A percentile compares a stretch with the other conserved stretches of the same genome.
Conservation (phyloP, 352 stramenopile species). For the Globisporangium rhizosaccharum region DNA sequence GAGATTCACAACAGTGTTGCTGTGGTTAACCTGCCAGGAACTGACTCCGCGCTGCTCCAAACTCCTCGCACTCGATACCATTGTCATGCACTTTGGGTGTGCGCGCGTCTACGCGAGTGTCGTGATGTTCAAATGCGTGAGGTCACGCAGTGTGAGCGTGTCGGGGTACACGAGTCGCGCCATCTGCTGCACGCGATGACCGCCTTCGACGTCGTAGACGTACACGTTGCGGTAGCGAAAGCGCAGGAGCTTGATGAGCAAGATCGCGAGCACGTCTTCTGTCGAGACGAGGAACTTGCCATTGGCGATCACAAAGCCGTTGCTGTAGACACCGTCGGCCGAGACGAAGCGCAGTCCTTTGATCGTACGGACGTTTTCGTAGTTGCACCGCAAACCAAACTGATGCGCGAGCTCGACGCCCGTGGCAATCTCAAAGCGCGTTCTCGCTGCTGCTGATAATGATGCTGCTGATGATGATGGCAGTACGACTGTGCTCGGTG, state of each 20-base stretch:
- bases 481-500: background rate
- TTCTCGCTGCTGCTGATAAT: too few relatives aligned
- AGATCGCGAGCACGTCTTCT: conserved; percentile 8
- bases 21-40: too few relatives aligned
- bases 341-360: conserved; percentile 3
- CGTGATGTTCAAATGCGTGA: background rate
- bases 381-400: conserved; percentile 3
- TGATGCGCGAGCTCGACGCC: conserved; percentile 3
- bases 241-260: conserved; percentile 9
- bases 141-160: background rate
- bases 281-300: conserved; percentile 6
- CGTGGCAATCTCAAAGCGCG: conserved; percentile 4
- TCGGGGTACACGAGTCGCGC: conserved; percentile 3
- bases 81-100: too few relatives aligned
- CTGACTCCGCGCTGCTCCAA: too few relatives aligned
- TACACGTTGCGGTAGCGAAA: conserved; percentile 6
- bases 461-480: background rate
- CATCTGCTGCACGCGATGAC: conserved; percentile 8
- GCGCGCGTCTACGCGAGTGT: too few relatives aligned
- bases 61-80: too few relatives aligned
- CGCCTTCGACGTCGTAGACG: conserved; percentile 7
- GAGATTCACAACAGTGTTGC: too few relatives aligned
- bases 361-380: conserved; percentile 8
- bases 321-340: conserved; percentile 7
- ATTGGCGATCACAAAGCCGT: conserved; percentile 8